These are phyloP conservation scores for Pseudonitzschia delicatissima DNA, from an alignment of 108 stramenopile genomes.

Conservation along the genomic window DNA sequence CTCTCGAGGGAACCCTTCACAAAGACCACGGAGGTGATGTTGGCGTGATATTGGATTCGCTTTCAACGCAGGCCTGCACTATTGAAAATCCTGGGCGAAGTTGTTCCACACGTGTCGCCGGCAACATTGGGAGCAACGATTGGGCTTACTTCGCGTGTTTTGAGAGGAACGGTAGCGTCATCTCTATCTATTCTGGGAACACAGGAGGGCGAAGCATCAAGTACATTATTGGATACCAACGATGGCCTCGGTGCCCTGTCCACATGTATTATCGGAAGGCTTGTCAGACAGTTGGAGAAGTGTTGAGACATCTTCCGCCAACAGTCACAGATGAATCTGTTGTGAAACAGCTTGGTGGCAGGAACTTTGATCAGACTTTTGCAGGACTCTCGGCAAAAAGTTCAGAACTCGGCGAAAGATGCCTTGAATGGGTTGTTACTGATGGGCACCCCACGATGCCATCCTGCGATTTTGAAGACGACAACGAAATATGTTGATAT, in stretches of 20 bases:
- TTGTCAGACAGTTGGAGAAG: conserved; percentile 26
- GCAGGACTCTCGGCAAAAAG: conserved; percentile 52
- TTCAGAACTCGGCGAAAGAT: conserved; percentile 50
- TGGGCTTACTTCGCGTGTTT: conserved; percentile 36
- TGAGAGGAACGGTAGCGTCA: conserved; percentile 51
- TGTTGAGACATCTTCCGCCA: conserved; percentile 18
- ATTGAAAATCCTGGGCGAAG: conserved; percentile 50
- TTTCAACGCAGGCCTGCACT: conserved; percentile 51
- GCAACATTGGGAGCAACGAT: conserved; percentile 49
- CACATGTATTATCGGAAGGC: conserved; percentile 23
- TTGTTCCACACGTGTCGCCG: conserved; percentile 46
- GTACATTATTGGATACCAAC: conserved; percentile 19
- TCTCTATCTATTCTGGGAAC: conserved; percentile 17
- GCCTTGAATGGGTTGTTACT: conserved; percentile 42
- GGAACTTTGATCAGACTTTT: conserved; percentile 48
- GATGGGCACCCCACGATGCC: conserved; percentile 28
- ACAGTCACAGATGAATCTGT: conserved; percentile 1
- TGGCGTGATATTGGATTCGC: conserved; percentile 23
- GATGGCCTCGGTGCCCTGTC: conserved; percentile 39
- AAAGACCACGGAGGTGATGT: neutral
- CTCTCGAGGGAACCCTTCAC: conserved; percentile 51
- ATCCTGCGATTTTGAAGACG: conserved; percentile 27
- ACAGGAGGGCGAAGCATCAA: conserved; percentile 16
- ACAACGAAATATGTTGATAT: neutral
- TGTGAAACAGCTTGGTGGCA: conserved; percentile 32